Evolutionary conservation across 345 rosid genomes (phyloP).

Genomic region (Geranium brycei): DNA sequence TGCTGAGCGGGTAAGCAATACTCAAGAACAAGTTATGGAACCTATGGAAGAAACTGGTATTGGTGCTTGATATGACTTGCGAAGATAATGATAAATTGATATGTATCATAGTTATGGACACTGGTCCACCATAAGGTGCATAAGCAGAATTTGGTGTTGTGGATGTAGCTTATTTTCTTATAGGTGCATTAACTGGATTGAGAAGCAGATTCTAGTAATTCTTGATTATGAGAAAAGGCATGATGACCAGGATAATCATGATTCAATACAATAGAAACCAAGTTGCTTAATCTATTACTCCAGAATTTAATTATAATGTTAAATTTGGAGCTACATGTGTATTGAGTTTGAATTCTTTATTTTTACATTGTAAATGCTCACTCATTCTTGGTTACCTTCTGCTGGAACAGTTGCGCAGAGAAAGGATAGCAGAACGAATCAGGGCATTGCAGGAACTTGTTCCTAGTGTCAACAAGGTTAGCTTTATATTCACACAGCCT

Average conservation of each 20-base stretch:
- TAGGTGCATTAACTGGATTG: too few species aligned
- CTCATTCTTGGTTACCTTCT: conserved; percentile 6
- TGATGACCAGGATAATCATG: not conserved
- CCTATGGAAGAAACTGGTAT: not conserved
- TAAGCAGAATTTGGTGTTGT: not conserved
- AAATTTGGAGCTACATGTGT: conserved; percentile 1
- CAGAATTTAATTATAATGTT: not conserved
- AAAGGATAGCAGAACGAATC: conserved; percentile 95
- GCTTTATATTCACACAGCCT: conserved; percentile 7
- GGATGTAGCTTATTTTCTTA: not conserved
- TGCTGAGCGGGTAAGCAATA: conserved; percentile 71
- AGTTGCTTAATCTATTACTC: too few species aligned
- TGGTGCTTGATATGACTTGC: not conserved
- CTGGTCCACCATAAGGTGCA: not conserved
- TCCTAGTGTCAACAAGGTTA: conserved; percentile 94
- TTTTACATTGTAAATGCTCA: conserved; percentile 1
- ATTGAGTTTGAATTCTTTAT: not conserved
- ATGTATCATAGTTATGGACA: not conserved
- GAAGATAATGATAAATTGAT: not conserved
- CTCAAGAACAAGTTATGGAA: not conserved
- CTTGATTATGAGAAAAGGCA: not conserved
- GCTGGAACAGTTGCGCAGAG: conserved; percentile 73
- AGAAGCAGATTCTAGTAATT: too few species aligned
- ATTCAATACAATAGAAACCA: not conserved
- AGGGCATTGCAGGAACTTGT: conserved; percentile 96